Percentiles rank a stretch among this genome's conserved stretches.
phyloP scores from a whole-genome alignment of 2,329 filamentous ascomycete genomes.

The Fusarium dimerum region DNA sequence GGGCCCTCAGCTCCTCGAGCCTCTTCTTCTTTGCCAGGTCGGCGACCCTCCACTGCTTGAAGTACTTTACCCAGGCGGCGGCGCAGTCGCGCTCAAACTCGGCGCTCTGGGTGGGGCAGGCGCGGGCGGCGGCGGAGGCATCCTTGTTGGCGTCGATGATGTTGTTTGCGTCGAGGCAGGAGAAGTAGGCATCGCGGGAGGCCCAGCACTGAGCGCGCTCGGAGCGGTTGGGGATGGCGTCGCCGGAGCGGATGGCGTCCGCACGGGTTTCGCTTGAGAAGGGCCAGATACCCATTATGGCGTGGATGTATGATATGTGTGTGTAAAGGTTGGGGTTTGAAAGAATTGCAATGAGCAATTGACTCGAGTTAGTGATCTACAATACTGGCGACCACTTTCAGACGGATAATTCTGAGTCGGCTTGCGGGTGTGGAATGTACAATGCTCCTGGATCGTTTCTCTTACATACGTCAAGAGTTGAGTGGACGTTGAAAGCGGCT shows the following conservation, averaged over 20 bases:
- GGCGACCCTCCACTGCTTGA: slow-evolving; percentile 94
- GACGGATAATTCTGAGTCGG: too few relatives aligned
- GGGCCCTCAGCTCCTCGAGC: slow-evolving; percentile 70
- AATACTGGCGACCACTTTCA: too few relatives aligned
- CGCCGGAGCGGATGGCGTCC: slow-evolving; percentile 56
- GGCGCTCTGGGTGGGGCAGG: slow-evolving; percentile 42
- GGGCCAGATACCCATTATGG: slow-evolving; percentile 48
- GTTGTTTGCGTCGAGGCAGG: slow-evolving; percentile 77
- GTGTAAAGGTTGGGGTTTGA: too few relatives aligned
- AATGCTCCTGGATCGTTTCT: too few relatives aligned
- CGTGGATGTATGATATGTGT: neutral
- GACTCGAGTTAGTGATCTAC: too few relatives aligned
- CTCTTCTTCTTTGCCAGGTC: slow-evolving; percentile 84
- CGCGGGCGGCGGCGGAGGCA: slow-evolving; percentile 38
- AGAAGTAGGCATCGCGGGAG: slow-evolving; percentile 83
- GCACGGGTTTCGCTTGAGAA: slow-evolving; percentile 50
- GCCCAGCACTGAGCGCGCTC: slow-evolving; percentile 88
- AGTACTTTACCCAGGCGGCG: slow-evolving; percentile 94
- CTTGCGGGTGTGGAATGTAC: too few relatives aligned
- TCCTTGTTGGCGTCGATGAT: slow-evolving; percentile 69
- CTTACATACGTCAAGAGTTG: neutral
- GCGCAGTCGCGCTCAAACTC: slow-evolving; percentile 86
- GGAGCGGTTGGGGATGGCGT: slow-evolving; percentile 78
- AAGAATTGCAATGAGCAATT: neutral
- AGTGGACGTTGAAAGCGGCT: slow-evolving; percentile 6